These are phyloP conservation scores for Saccharomyces hybrid DNA, from an alignment of 1,139 yeast species.

Conservation along the genomic window DNA sequence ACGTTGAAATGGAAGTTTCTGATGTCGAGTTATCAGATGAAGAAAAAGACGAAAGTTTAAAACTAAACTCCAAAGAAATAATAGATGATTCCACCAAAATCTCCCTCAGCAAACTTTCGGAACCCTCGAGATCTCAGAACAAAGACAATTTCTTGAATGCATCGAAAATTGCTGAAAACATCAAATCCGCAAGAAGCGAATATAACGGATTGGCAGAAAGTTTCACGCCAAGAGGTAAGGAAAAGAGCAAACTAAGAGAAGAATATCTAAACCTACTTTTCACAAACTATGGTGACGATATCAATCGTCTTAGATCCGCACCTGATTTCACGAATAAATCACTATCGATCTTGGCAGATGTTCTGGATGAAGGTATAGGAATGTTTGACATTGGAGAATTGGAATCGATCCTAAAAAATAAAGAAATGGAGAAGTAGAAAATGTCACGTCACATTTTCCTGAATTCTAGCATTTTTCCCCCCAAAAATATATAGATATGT, in stretches of 20 bases:
- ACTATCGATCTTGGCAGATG: constrained; percentile 52
- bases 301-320: constrained; percentile 53
- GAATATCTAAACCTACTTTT: constrained; percentile 53
- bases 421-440: background rate
- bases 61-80: constrained; percentile 11
- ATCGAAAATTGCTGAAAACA: constrained; percentile 13
- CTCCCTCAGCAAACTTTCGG: constrained; percentile 14
- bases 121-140: background rate
- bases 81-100: constrained; percentile 21
- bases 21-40: constrained; percentile 38
- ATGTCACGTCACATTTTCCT: background rate
- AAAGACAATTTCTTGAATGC: background rate
- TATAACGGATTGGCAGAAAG: constrained; percentile 5
- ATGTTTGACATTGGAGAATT: constrained; percentile 59
- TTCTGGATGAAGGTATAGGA: constrained; percentile 57
- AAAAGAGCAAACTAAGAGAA: constrained; percentile 39
- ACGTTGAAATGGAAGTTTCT: constrained; percentile 11
- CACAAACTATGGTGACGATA: constrained; percentile 51
- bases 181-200: constrained; percentile 16
- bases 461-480: background rate
- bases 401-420: constrained; percentile 24
- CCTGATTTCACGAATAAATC: constrained; percentile 58
- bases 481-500: background rate
- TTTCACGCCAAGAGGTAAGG: constrained; percentile 19
- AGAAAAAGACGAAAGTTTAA: constrained; percentile 1